phyloP scores from a whole-genome alignment of 441 rosid species.

The Erysimum cheiri region DNA sequence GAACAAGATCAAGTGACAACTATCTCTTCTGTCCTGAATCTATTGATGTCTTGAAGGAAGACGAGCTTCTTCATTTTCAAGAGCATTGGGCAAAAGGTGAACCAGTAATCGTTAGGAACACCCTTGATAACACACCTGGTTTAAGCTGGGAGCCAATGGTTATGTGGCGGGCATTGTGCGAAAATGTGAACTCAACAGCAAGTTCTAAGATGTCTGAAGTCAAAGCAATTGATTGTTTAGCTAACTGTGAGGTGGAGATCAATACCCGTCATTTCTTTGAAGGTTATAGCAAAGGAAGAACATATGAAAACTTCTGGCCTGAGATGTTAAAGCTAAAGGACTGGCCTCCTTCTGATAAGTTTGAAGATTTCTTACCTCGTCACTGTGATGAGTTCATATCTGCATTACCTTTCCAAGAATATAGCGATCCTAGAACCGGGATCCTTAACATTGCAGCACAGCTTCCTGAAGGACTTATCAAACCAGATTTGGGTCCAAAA shows the following conservation, averaged over 20 bases:
- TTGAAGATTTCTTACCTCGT: constrained; percentile 86
- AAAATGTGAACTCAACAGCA: constrained; percentile 50
- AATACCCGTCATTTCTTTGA: constrained; percentile 67
- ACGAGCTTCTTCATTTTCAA: constrained; percentile 59
- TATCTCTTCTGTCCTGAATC: constrained; percentile 64
- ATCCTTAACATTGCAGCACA: constrained; percentile 82
- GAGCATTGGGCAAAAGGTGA: constrained; percentile 82
- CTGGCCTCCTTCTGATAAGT: constrained; percentile 95
- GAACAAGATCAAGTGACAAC: constrained; percentile 64
- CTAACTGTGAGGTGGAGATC: constrained; percentile 80
- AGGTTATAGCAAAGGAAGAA: constrained; percentile 81
- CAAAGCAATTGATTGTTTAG: constrained; percentile 83
- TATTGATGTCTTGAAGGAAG: constrained; percentile 48
- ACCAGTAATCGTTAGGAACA: constrained; percentile 73
- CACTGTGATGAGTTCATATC: constrained; percentile 89
- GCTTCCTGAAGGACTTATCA: constrained; percentile 63
- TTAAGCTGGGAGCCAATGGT: constrained; percentile 98
- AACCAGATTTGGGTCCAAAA: constrained; percentile 97
- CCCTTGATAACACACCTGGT: constrained; percentile 59
- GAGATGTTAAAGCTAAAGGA: constrained; percentile 97
- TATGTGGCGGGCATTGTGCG: constrained; percentile 91
- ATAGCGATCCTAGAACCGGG: constrained; percentile 78
- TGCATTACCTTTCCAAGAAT: constrained; percentile 86
- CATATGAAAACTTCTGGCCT: constrained; percentile 83
- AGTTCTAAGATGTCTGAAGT: constrained; percentile 68